Evolutionary conservation across 768 basidiomycete species (phyloP).

Genomic region (Brasilioporus rufonigricans): DNA sequence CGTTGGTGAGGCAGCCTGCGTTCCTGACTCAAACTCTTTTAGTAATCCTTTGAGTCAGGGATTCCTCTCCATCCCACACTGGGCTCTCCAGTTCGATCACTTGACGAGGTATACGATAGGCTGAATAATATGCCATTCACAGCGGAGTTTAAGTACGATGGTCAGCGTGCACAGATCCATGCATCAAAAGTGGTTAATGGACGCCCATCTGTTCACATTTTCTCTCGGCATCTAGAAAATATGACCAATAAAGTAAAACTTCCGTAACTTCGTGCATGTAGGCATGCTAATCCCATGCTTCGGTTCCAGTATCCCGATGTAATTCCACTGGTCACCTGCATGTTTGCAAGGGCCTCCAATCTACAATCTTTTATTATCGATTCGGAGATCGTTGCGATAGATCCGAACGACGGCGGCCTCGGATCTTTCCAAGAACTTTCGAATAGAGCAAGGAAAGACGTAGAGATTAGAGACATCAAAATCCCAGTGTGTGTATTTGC

Average conservation of each 20-base stretch:
- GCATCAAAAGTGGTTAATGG: slow-evolving; percentile 34
- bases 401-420: slow-evolving; percentile 57
- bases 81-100: slow-evolving; percentile 81
- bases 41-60: slow-evolving; percentile 40
- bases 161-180: slow-evolving; percentile 82
- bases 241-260: slow-evolving; percentile 79
- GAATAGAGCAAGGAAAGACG: slow-evolving; percentile 81
- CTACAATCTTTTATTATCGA: slow-evolving; percentile 73
- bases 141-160: slow-evolving; percentile 92
- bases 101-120: slow-evolving; percentile 78
- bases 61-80: slow-evolving; percentile 84
- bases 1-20: slow-evolving; percentile 51
- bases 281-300: slow-evolving; percentile 12
- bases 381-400: slow-evolving; percentile 85
- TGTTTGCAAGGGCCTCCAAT: slow-evolving; percentile 44
- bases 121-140: slow-evolving; percentile 66
- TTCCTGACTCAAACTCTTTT: slow-evolving; percentile 7
- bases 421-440: slow-evolving; percentile 87
- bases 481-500: slow-evolving; percentile 81
- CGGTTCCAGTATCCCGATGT: slow-evolving; percentile 77
- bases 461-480: slow-evolving; percentile 68
- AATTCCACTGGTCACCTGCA: slow-evolving; percentile 48
- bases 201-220: slow-evolving; percentile 53
- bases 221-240: slow-evolving; percentile 87
- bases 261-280: neutral